phyloP scores from a whole-genome alignment of 2,329 filamentous ascomycete genomes.

The Achaetomium macrosporum region DNA sequence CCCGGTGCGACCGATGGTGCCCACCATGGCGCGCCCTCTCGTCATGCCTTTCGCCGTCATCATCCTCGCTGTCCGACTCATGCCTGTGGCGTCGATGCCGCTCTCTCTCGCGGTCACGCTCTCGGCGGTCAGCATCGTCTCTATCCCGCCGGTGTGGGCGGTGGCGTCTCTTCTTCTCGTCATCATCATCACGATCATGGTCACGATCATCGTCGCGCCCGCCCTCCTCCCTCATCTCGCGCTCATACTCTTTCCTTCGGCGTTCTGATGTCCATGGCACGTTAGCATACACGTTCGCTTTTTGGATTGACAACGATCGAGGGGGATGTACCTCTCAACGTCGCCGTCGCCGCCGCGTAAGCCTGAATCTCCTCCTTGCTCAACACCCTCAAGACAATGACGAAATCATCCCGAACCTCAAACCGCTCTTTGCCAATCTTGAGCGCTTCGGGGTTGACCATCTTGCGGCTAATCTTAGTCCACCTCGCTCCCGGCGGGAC shows the following conservation, averaged over 20 bases:
- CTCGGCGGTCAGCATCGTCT: slow-evolving; percentile 26
- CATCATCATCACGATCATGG: slow-evolving; percentile 26
- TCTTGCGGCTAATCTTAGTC: slow-evolving; percentile 84
- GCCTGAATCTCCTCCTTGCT: slow-evolving; percentile 85
- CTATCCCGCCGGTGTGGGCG: slow-evolving; percentile 31
- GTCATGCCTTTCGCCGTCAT: slow-evolving; percentile 14
- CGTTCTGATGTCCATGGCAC: slow-evolving; percentile 27
- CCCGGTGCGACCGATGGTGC: slow-evolving; percentile 31
- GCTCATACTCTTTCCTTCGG: slow-evolving; percentile 38
- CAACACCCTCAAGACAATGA: slow-evolving; percentile 85
- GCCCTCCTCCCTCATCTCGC: slow-evolving; percentile 22
- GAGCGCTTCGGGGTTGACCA: slow-evolving; percentile 85
- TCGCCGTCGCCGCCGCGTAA: slow-evolving; percentile 73
- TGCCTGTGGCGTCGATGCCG: slow-evolving; percentile 28
- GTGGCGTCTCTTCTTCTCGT: slow-evolving; percentile 28
- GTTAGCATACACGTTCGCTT: slow-evolving; percentile 1
- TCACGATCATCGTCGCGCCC: slow-evolving; percentile 14
- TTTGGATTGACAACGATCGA: slow-evolving; percentile 5
- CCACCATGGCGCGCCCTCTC: slow-evolving; percentile 17
- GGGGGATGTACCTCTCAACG: slow-evolving; percentile 63
- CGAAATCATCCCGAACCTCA: slow-evolving; percentile 86
- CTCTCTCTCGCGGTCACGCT: slow-evolving; percentile 30
- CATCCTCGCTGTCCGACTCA: slow-evolving; percentile 26
- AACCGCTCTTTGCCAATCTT: slow-evolving; percentile 84
- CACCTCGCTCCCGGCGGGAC: slow-evolving; percentile 76